Conservation (phyloP, 176 grass and related monocot species). For the Eragrostis curvula region DNA sequence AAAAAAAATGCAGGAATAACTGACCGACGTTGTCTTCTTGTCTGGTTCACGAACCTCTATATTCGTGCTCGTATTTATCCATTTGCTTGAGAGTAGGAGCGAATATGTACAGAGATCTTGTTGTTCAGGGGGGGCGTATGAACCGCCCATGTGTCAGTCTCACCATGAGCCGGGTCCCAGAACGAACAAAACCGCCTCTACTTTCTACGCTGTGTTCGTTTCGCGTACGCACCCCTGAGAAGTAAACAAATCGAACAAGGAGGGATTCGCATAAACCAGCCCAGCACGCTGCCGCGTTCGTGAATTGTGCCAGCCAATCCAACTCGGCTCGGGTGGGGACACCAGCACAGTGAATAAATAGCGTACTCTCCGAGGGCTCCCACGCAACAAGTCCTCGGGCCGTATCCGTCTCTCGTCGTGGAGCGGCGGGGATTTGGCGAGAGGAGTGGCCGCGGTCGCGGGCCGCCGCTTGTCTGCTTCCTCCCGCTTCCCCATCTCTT, state of each 20-base stretch:
- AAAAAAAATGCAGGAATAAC: not conserved
- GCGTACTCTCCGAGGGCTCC: not conserved
- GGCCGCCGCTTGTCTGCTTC: constrained; percentile 27
- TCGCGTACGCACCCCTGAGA: not conserved
- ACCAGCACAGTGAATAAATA: constrained; percentile 16
- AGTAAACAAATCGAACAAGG: not conserved
- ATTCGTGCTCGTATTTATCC: not conserved
- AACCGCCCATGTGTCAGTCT: not conserved
- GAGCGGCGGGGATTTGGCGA: constrained; percentile 40
- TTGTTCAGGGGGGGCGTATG: too few relatives aligned
- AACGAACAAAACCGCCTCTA: not conserved
- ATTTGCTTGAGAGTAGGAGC: too few relatives aligned
- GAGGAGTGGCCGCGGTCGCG: not conserved
- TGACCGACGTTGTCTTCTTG: not conserved
- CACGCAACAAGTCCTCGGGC: not conserved
- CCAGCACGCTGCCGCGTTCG: too few relatives aligned
- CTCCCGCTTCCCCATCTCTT: constrained; percentile 41
- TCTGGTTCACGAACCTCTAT: not conserved
- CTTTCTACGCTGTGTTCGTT: not conserved
- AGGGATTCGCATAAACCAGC: not conserved
- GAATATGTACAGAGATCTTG: too few relatives aligned
- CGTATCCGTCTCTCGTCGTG: not conserved
- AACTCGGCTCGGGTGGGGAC: not conserved
- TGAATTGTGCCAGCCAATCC: too few relatives aligned
- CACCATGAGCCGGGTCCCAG: not conserved